phyloP scores from a whole-genome alignment of 1,284 basidiomycete genomes.

The Melanopsichium pennsylvanicum region DNA sequence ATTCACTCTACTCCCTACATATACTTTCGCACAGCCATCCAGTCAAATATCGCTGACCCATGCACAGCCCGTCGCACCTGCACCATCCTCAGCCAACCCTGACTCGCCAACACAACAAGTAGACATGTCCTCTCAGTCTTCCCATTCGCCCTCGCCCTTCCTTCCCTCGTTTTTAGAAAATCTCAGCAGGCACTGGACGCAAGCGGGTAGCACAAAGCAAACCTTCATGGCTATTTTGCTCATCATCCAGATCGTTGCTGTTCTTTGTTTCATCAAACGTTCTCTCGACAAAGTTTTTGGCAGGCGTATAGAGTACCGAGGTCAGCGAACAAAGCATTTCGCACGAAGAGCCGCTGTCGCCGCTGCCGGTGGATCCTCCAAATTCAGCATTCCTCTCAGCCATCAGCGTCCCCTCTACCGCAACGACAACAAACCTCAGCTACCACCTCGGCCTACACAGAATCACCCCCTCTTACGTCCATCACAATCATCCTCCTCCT shows the following conservation, averaged over 20 bases:
- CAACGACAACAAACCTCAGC: constrained; percentile 26
- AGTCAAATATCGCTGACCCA: not conserved
- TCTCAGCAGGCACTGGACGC: constrained; percentile 30
- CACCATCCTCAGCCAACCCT: not conserved
- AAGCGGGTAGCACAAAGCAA: constrained; percentile 43
- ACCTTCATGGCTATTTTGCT: constrained; percentile 46
- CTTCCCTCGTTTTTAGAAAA: constrained; percentile 30
- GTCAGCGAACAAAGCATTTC: constrained; percentile 32
- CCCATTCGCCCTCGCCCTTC: not conserved
- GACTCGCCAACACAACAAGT: not conserved
- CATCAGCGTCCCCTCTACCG: constrained; percentile 43
- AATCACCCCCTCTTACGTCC: constrained; percentile 24
- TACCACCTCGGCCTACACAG: constrained; percentile 30
- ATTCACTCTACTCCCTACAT: not conserved
- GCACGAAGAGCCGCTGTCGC: constrained; percentile 40
- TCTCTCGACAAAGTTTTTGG: constrained; percentile 44
- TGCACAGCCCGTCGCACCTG: not conserved
- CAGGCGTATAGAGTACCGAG: constrained; percentile 40
- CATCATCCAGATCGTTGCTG: constrained; percentile 29
- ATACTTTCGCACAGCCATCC: constrained; percentile 1
- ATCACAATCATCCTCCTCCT: no score
- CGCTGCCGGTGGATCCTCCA: constrained; percentile 35
- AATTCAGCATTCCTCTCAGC: constrained; percentile 32
- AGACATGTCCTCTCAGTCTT: constrained; percentile 6
- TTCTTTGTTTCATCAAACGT: constrained; percentile 35